Percentiles rank a stretch among this genome's conserved stretches.
Conservation (phyloP, 2,329 filamentous ascomycete species). For the Xylaria sp. region DNA sequence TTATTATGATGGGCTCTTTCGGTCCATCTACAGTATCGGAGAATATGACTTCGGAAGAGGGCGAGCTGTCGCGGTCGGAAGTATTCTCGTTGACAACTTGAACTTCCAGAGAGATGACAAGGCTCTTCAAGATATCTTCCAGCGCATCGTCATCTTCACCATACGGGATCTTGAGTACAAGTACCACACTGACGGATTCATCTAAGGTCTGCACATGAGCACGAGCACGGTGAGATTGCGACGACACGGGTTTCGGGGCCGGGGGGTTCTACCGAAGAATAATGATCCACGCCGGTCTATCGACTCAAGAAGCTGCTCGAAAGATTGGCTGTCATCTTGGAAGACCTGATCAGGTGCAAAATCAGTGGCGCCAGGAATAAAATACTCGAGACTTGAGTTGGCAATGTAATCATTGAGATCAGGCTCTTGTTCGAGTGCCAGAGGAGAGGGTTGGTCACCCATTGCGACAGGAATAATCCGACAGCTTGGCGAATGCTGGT, state of each 20-base stretch:
- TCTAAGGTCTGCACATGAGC: conserved; percentile 56
- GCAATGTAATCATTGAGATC: conserved; percentile 46
- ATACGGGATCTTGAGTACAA: conserved; percentile 61
- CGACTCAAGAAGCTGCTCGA: conserved; percentile 46
- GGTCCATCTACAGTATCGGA: conserved; percentile 47
- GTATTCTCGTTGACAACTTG: conserved; percentile 56
- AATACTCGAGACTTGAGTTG: conserved; percentile 54
- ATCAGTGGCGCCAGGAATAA: conserved; percentile 53
- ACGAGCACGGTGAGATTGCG: conserved; percentile 42
- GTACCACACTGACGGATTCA: conserved; percentile 64
- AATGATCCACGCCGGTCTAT: conserved; percentile 59
- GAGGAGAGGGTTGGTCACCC: conserved; percentile 28
- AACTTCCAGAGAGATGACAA: conserved; percentile 63
- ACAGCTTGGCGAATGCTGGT: background rate
- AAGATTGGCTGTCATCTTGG: conserved; percentile 38
- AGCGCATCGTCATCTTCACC: conserved; percentile 49
- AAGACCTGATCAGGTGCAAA: conserved; percentile 51
- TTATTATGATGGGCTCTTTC: conserved; percentile 46
- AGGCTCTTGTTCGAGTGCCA: conserved; percentile 29
- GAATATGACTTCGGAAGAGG: conserved; percentile 56
- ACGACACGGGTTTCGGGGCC: conserved; percentile 23
- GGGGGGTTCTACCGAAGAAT: conserved; percentile 58
- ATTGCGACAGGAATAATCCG: conserved; percentile 19
- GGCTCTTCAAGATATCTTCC: conserved; percentile 53
- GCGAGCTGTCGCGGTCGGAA: conserved; percentile 43